Evolutionary conservation across 805 yeast genomes (phyloP), one percentile per base, ranked within the genome.

Genomic region (Limtongia smithiae): DNA sequence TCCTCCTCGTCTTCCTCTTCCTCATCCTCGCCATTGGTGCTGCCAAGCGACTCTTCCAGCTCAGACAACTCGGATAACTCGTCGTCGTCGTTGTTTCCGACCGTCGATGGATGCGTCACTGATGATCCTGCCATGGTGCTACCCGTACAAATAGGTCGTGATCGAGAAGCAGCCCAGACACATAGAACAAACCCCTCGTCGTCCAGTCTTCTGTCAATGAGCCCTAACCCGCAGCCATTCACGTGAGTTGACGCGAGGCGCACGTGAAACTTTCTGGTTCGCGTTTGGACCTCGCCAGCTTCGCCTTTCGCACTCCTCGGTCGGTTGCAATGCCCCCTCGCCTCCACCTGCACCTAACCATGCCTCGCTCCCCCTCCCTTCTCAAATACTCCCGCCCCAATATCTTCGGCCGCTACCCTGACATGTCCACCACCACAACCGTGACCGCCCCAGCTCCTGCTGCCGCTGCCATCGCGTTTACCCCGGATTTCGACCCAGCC

Each of bases 1-100:
- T 37, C 36, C 8, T 33, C 21, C 11, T 38, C 40, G 15, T 36
- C 37, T 14, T 24, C 37, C 4, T n/a, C 28, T 6, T 11, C 50
- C 20, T 42, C 56, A 14, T 20, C 57, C 5, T 30, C n/a, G 21
- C 34, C 12, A 25, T 17, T 20, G 17, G 41, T 43, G 27, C 44
- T 42, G 15, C 17, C 46, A 21, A 32, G 21, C 25, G 46, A 39
- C n/a, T 40, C 49, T 21, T 41, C 49, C 9, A 41, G 37, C 30
- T 50, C 54, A n/a, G 54, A 50, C 17, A 50, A 47, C 22, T 45
- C 54, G 18, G 54, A 50, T 6, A 50, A 46, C n/a, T 50, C 51
- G 9, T 25, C 28, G 28, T 25, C 28, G 28, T 25, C 28, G 28
- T 25, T 9, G 28, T 25, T 9, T 6, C 9, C 28, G 28, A 9